phyloP scores from a whole-genome alignment of 2,329 filamentous ascomycete genomes.

The Niveomyces coronatus region DNA sequence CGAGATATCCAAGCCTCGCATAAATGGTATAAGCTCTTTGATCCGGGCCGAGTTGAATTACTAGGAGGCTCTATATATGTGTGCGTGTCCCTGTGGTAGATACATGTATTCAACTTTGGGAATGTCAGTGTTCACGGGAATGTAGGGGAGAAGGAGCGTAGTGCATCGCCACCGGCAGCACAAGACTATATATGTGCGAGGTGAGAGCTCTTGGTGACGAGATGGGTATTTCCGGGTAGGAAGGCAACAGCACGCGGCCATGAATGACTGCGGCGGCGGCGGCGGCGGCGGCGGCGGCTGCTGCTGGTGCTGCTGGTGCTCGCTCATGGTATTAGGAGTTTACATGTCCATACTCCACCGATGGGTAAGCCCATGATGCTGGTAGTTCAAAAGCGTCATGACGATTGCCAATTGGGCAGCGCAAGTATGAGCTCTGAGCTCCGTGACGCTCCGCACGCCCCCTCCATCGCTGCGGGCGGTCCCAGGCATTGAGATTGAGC shows the following conservation, averaged over 20 bases:
- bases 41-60: no score
- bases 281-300: no score
- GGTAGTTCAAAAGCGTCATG: slow-evolving; percentile 2
- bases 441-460: slow-evolving; percentile 6
- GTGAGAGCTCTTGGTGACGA: no score
- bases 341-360: slow-evolving; percentile 8
- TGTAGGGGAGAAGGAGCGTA: background rate
- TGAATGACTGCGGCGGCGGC: background rate
- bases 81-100: no score
- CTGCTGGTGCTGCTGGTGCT: no score
- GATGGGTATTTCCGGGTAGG: background rate
- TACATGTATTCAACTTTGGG: no score
- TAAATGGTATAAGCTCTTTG: no score
- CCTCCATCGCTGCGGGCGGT: background rate
- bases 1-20: background rate
- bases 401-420: slow-evolving; percentile 9
- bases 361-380: slow-evolving; percentile 9
- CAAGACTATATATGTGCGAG: slow-evolving; percentile 10
- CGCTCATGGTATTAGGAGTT: no score
- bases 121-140: no score
- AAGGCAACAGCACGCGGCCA: no score
- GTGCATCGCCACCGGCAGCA: slow-evolving; percentile 6
- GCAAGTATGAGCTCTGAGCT: slow-evolving; percentile 8
- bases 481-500: no score
- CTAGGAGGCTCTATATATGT: no score